A percentile compares a stretch with the other conserved stretches of the same genome.
These are phyloP conservation scores for Pestalotiopsis sp. DNA, from an alignment of 2,329 filamentous ascomycete genomes.

Conservation along the genomic window DNA sequence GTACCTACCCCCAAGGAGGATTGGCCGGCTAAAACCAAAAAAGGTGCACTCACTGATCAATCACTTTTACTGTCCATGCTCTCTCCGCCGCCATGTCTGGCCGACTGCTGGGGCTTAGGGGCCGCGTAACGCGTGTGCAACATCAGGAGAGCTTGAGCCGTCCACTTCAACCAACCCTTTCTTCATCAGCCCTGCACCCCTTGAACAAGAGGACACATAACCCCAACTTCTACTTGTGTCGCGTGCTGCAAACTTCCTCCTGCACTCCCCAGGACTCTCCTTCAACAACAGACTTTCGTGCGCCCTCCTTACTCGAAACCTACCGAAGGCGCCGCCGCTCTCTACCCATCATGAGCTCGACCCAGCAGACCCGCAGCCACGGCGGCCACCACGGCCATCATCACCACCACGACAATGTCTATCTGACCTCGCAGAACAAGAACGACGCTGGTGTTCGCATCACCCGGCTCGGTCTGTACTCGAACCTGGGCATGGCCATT, in stretches of 20 bases:
- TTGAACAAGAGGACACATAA: slow-evolving; percentile 13
- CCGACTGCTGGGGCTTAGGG: slow-evolving; percentile 10
- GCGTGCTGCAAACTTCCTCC: slow-evolving; percentile 13
- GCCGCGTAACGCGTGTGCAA: slow-evolving; percentile 11
- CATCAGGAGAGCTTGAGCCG: not conserved
- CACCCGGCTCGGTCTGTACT: slow-evolving; percentile 83
- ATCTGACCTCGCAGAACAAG: slow-evolving; percentile 79
- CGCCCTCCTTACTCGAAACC: slow-evolving; percentile 11
- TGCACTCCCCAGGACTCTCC: slow-evolving; percentile 16
- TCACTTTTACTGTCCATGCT: slow-evolving; percentile 1
- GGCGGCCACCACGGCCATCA: slow-evolving; percentile 66
- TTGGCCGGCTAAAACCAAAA: not conserved
- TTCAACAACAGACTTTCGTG: not conserved
- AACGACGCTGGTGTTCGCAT: slow-evolving; percentile 93
- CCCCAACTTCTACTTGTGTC: slow-evolving; percentile 11
- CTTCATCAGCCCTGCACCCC: slow-evolving; percentile 11
- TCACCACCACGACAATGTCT: slow-evolving; percentile 84
- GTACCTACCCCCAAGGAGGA: not conserved
- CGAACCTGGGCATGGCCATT: slow-evolving; percentile 92
- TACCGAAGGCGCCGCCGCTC: slow-evolving; percentile 15
- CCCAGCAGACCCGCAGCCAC: slow-evolving; percentile 49
- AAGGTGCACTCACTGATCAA: not conserved
- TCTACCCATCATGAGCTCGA: slow-evolving; percentile 34
- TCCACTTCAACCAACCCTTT: not conserved
- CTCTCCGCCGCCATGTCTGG: slow-evolving; percentile 12